phyloP scores from a whole-genome alignment of 2,329 filamentous ascomycete genomes.

The Alternaria triticimaculans region DNA sequence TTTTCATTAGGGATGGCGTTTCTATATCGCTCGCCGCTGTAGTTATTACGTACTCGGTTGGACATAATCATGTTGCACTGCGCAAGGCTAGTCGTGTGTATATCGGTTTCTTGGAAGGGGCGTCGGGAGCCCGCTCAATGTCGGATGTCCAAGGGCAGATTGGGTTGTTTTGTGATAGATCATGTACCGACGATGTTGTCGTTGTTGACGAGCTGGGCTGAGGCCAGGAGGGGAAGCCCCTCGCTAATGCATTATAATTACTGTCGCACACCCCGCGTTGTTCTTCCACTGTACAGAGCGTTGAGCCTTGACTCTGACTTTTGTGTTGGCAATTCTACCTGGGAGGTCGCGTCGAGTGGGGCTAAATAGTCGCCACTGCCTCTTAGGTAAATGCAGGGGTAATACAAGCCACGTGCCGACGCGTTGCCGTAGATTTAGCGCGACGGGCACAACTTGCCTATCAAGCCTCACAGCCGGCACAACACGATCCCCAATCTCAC shows the following conservation, averaged over 20 bases:
- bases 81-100: background rate
- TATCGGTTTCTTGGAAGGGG: background rate
- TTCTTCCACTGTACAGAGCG: background rate
- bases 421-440: constrained; percentile 7
- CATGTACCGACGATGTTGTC: constrained; percentile 2
- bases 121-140: background rate
- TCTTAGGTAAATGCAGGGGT: constrained; percentile 4
- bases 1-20: constrained; percentile 7
- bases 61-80: constrained; percentile 1
- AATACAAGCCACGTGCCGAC: constrained; percentile 10
- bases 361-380: background rate
- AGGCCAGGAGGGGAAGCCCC: background rate
- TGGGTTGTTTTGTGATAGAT: constrained; percentile 12
- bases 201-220: background rate
- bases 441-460: background rate
- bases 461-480: background rate
- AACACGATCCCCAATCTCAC: background rate
- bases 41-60: constrained; percentile 2
- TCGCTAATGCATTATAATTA: constrained; percentile 7
- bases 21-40: background rate
- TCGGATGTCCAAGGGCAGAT: background rate
- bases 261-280: background rate
- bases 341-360: background rate
- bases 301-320: background rate
- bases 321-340: background rate